These are phyloP conservation scores for Euryodendron excelsum DNA, from an alignment of 148 eudicot species.

Conservation along the genomic window DNA sequence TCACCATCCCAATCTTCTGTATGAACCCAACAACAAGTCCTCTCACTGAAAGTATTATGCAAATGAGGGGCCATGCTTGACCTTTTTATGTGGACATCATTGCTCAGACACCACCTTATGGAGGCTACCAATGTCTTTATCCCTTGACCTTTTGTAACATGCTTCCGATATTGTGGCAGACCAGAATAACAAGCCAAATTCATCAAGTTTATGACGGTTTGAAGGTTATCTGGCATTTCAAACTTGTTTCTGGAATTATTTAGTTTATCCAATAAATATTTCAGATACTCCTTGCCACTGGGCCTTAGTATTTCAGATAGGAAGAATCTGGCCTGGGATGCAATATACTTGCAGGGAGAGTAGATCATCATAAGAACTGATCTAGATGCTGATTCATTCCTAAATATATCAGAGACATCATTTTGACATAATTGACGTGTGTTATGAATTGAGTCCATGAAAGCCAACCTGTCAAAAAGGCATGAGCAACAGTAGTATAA, in stretches of 20 bases:
- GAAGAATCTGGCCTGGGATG: conserved; percentile 48
- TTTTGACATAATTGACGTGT: conserved; percentile 45
- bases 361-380: conserved; percentile 77
- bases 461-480: conserved; percentile 49
- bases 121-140: conserved; percentile 41
- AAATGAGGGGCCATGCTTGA: conserved; percentile 46
- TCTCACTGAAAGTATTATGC: conserved; percentile 28
- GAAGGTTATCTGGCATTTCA: conserved; percentile 42
- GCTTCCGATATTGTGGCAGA: conserved; percentile 40
- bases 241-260: conserved; percentile 37
- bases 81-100: conserved; percentile 38
- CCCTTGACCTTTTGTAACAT: conserved; percentile 46
- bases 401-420: conserved; percentile 25
- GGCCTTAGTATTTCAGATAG: conserved; percentile 41
- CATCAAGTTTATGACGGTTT: conserved; percentile 50
- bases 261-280: conserved; percentile 42
- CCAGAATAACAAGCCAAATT: conserved; percentile 64
- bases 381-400: conserved; percentile 58
- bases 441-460: conserved; percentile 52
- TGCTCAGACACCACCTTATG: conserved; percentile 53
- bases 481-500: conserved; percentile 4
- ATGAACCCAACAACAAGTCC: conserved; percentile 48
- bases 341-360: conserved; percentile 71
- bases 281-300: conserved; percentile 39
- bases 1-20: conserved; percentile 77